Evolutionary conservation across 176 grass and related monocot genomes (phyloP).

Genomic region (Olyra latifolia): DNA sequence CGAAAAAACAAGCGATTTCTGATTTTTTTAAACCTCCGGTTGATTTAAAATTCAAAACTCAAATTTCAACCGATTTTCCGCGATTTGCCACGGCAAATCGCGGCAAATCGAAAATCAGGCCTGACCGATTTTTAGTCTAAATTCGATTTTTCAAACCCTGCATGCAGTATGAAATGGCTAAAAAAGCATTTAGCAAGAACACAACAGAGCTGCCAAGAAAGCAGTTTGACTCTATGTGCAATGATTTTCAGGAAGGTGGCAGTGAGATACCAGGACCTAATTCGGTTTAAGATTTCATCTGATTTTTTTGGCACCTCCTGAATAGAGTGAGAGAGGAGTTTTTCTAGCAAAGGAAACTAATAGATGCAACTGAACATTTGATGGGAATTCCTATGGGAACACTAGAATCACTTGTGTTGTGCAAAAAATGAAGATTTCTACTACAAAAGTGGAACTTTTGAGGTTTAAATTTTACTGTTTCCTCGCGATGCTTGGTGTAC

Average conservation of each 20-base stretch:
- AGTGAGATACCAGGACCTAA: background rate
- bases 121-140: no score
- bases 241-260: background rate
- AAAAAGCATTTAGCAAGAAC: background rate
- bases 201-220: background rate
- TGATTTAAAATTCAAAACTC: no score
- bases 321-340: background rate
- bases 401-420: background rate
- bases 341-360: background rate
- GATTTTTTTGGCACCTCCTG: background rate
- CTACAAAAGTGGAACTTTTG: background rate
- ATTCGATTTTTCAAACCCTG: no score
- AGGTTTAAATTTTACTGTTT: background rate
- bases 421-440: background rate
- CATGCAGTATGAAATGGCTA: background rate
- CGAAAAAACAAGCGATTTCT: no score
- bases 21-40: no score
- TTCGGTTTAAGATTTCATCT: background rate
- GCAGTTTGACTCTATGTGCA: background rate
- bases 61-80: no score
- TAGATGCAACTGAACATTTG: background rate
- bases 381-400: background rate
- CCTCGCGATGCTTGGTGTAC: background rate
- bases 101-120: no score
- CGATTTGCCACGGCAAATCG: no score